Percentiles rank a stretch among this genome's conserved stretches.
Conservation (phyloP, 768 basidiomycete species). For the Coprinellus aureogranulatus region DNA sequence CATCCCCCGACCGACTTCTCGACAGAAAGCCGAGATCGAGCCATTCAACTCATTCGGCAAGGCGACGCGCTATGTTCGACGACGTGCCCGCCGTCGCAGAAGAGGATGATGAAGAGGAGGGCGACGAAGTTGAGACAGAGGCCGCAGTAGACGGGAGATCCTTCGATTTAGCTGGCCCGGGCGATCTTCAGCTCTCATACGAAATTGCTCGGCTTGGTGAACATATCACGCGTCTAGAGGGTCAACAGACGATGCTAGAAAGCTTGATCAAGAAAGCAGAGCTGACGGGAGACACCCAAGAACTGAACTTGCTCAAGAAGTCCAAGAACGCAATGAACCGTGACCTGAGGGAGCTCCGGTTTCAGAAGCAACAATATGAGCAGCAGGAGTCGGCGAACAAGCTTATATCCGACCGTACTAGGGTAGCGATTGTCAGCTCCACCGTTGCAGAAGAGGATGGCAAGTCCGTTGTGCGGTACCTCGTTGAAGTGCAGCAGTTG, state of each 20-base stretch:
- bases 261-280: slow-evolving; percentile 93
- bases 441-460: slow-evolving; percentile 81
- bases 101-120: slow-evolving; percentile 46
- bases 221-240: slow-evolving; percentile 72
- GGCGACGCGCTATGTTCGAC: slow-evolving; percentile 27
- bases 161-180: slow-evolving; percentile 80
- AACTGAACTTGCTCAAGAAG: slow-evolving; percentile 76
- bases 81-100: slow-evolving; percentile 35
- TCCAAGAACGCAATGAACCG: slow-evolving; percentile 80
- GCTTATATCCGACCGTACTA: slow-evolving; percentile 79
- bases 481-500: slow-evolving; percentile 88
- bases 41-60: background rate
- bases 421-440: slow-evolving; percentile 81
- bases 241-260: slow-evolving; percentile 81
- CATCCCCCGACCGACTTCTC: slow-evolving; percentile 3
- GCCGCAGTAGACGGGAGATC: slow-evolving; percentile 45
- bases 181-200: slow-evolving; percentile 83
- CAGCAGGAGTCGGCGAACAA: slow-evolving; percentile 92
- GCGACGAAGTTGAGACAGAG: slow-evolving; percentile 44
- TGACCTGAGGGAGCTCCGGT: slow-evolving; percentile 79
- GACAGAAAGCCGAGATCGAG: background rate
- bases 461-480: slow-evolving; percentile 87
- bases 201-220: slow-evolving; percentile 79
- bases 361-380: slow-evolving; percentile 91
- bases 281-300: slow-evolving; percentile 84